These are phyloP conservation scores for Saturnispora sanitii DNA, from an alignment of 805 yeast species.

Conservation along the genomic window DNA sequence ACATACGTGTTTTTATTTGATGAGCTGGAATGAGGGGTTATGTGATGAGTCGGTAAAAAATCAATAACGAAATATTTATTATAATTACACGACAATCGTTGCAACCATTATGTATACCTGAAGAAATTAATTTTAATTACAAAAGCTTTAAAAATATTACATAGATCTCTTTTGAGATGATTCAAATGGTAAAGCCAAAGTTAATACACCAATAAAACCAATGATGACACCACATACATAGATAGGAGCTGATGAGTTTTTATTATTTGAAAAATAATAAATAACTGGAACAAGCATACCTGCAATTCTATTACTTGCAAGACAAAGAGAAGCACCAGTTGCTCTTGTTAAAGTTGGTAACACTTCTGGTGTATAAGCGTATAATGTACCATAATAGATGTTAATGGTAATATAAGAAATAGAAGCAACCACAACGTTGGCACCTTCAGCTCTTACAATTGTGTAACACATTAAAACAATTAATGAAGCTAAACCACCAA, in stretches of 20 bases:
- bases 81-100: no score
- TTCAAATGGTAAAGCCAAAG: constrained; percentile 40
- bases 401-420: constrained; percentile 40
- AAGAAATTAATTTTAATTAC: no score
- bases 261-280: constrained; percentile 37
- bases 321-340: constrained; percentile 51
- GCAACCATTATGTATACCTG: no score
- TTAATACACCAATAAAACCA: constrained; percentile 36
- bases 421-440: constrained; percentile 41
- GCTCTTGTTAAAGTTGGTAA: constrained; percentile 45
- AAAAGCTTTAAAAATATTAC: constrained; percentile 8
- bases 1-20: no score
- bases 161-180: constrained; percentile 32
- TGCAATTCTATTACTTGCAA: constrained; percentile 42
- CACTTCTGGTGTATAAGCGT: constrained; percentile 60
- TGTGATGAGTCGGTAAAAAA: no score
- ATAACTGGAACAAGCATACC: constrained; percentile 53
- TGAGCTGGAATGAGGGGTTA: no score
- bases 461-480: constrained; percentile 55
- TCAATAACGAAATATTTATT: no score
- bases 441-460: constrained; percentile 44
- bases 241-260: constrained; percentile 48
- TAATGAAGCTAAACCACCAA: constrained; percentile 45
- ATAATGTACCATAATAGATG: constrained; percentile 48
- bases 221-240: constrained; percentile 52